phyloP scores from a whole-genome alignment of 768 basidiomycete species.

The Leccinum ochraceum region DNA sequence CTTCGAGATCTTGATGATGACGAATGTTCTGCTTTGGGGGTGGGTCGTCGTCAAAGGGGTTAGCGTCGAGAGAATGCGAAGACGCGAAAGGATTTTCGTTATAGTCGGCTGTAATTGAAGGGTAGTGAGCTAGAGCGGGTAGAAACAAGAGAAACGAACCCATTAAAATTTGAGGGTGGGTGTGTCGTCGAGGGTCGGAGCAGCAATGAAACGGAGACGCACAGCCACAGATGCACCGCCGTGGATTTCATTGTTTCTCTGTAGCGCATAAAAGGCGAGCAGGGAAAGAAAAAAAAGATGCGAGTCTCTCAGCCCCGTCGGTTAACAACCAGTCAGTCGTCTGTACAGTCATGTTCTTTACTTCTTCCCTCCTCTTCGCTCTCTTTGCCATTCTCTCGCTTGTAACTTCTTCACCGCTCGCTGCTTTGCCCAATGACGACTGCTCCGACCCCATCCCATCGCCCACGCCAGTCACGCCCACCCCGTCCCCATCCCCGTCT shows the following conservation, averaged over 20 bases:
- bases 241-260: neutral
- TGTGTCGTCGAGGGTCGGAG: neutral
- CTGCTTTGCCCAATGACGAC: too few species aligned
- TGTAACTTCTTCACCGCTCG: conserved; percentile 41
- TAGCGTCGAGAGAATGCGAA: conserved; percentile 79
- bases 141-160: conserved; percentile 14
- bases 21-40: conserved; percentile 41
- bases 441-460: neutral
- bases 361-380: conserved; percentile 38
- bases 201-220: neutral
- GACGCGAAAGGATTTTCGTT: conserved; percentile 84
- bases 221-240: conserved; percentile 4
- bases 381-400: conserved; percentile 62
- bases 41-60: conserved; percentile 89
- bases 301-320: neutral
- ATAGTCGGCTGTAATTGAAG: conserved; percentile 23
- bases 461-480: neutral
- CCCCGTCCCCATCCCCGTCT: neutral
- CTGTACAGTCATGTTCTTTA: conserved; percentile 31
- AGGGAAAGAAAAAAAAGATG: neutral
- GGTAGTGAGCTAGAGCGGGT: conserved; percentile 5
- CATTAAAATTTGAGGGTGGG: conserved; percentile 21
- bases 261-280: neutral
- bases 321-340: neutral
- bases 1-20: conserved; percentile 68